phyloP scores from a whole-genome alignment of 352 stramenopile genomes.

The Pilasporangium apinafurcum region DNA sequence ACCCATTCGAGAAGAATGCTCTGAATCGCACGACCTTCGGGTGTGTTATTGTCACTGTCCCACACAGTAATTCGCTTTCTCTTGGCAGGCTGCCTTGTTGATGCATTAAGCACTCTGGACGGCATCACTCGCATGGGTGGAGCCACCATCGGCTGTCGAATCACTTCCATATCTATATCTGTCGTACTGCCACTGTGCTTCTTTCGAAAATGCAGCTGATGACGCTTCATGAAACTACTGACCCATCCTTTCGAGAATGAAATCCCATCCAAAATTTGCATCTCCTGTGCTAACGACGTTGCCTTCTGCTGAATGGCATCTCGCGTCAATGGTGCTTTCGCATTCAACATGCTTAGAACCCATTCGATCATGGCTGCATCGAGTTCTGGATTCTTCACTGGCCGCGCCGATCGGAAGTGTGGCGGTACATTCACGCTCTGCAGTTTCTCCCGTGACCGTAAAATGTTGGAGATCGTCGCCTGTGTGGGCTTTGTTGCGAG shows the following conservation, averaged over 20 bases:
- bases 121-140: too few relatives aligned
- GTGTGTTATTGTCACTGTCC: slow-evolving; percentile 3
- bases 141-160: too few relatives aligned
- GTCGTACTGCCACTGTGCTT: slow-evolving; percentile 13
- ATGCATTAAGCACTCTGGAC: too few relatives aligned
- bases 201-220: slow-evolving; percentile 31
- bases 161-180: too few relatives aligned
- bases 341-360: slow-evolving; percentile 26
- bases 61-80: too few relatives aligned
- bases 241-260: slow-evolving; percentile 64
- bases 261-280: slow-evolving; percentile 26
- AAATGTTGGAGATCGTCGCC: slow-evolving; percentile 61
- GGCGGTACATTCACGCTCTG: slow-evolving; percentile 30
- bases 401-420: slow-evolving; percentile 29
- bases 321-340: slow-evolving; percentile 14
- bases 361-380: slow-evolving; percentile 38
- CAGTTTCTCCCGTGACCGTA: slow-evolving; percentile 39
- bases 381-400: slow-evolving; percentile 46
- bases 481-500: slow-evolving; percentile 40
- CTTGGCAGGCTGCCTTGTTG: too few relatives aligned
- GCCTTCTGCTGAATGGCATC: slow-evolving; percentile 28
- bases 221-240: slow-evolving; percentile 48
- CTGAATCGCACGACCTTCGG: slow-evolving; percentile 8
- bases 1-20: slow-evolving; percentile 36
- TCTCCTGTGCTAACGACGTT: slow-evolving; percentile 21